Evolutionary conservation across 768 basidiomycete genomes (phyloP), one percentile per base, ranked within the genome.

Genomic region (Cyclocybe cylindracea): DNA sequence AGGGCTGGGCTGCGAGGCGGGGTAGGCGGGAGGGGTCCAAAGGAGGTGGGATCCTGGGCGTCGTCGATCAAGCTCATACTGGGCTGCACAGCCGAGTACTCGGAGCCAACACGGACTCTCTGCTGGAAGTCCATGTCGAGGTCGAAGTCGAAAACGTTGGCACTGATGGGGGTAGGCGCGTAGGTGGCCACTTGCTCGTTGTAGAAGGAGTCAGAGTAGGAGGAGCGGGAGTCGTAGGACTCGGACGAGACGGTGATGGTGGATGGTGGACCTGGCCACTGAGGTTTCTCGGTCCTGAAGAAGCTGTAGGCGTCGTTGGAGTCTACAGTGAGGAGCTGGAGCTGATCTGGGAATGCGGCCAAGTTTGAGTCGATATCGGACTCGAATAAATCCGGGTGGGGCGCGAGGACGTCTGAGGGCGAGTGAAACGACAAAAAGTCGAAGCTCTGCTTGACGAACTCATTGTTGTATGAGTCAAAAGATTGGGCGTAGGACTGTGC

Each of bases 341-440:
- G 75, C 62, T 83, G 77, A 66, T 84, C 78, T 73, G 87, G 82
- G 66, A 85, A 80, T 39, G 79, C 83, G 61, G 82, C 82, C 61
- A 89, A 81, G 71, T 75, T 80, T 33, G 75, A 76, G 70, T 91
- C 90, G 62, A 93, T 80, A 71, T 93, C 91, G 46, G 80, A 80
- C 66, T 92, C 91, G 73, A 93, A 92, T 57, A 84, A 78, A 76
- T 91, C 89, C 55, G 88, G 86, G 64, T 87, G 82, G 39, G 89
- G 88, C 47, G 86, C 87, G 61, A 84, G 76, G 70, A 88, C 79
- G 72, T 89, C 88, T 53, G 81, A 74, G 59, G 83, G 79, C 56
- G 80, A 77, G 62, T 83, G 81, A 71, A 86, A 85, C 66, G 84
- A 85, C 71, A 82, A 77, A 75, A 86, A 86, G 70, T 83, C 82